Percentiles rank a stretch among this genome's conserved stretches.
These are phyloP conservation scores for Malassezia nana DNA, from an alignment of 1,284 basidiomycete genomes.

Conservation along the genomic window DNA sequence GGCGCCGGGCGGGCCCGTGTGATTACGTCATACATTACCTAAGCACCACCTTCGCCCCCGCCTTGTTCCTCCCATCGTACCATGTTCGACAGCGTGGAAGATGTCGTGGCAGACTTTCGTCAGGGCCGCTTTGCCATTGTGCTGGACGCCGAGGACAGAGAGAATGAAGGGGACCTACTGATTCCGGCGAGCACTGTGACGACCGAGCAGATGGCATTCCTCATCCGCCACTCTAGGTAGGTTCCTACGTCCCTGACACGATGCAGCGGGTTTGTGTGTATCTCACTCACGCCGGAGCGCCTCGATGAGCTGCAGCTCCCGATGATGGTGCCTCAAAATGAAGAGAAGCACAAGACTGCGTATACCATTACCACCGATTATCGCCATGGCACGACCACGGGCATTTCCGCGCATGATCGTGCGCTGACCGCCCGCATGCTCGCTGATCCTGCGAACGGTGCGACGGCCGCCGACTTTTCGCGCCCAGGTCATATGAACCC, in stretches of 20 bases:
- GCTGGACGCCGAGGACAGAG: conserved; percentile 45
- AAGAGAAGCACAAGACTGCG: conserved; percentile 83
- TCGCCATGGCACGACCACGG: conserved; percentile 82
- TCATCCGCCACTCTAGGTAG: conserved; percentile 67
- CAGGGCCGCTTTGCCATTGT: conserved; percentile 43
- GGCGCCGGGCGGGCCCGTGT: conserved; percentile 3
- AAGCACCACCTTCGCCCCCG: not conserved
- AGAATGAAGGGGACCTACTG: conserved; percentile 47
- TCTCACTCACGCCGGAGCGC: conserved; percentile 66
- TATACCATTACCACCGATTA: conserved; percentile 97
- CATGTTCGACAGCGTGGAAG: conserved; percentile 36
- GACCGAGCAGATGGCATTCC: conserved; percentile 97
- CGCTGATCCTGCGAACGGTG: conserved; percentile 49
- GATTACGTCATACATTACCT: conserved; percentile 1
- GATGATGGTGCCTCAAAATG: conserved; percentile 84
- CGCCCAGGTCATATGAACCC: conserved; percentile 94
- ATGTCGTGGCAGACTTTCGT: conserved; percentile 28
- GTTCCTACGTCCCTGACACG: not conserved
- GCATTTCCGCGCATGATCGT: conserved; percentile 92
- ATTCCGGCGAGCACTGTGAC: conserved; percentile 54
- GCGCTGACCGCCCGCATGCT: conserved; percentile 74
- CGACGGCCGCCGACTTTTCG: conserved; percentile 61
- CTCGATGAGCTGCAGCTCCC: conserved; percentile 74
- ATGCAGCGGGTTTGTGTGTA: conserved; percentile 85
- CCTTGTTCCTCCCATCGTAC: not conserved